These are phyloP conservation scores for Phylloboletellus chloephorus DNA, from an alignment of 1,284 basidiomycete genomes.

Conservation along the genomic window DNA sequence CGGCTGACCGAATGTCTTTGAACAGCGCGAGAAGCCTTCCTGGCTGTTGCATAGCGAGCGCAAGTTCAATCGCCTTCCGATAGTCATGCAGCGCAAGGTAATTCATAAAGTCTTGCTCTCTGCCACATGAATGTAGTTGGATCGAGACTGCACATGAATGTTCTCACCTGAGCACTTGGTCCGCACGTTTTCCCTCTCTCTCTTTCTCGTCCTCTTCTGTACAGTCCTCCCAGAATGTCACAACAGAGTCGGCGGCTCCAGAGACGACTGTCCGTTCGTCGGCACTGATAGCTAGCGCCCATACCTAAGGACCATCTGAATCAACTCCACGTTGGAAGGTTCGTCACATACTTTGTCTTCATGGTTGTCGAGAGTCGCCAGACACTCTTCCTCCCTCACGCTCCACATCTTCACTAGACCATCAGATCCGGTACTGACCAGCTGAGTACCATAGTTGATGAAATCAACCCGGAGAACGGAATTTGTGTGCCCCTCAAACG, in stretches of 20 bases:
- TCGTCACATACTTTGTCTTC: conserved; percentile 76
- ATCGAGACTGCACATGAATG: conserved; percentile 3
- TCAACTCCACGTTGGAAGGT: not conserved
- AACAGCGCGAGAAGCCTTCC: conserved; percentile 84
- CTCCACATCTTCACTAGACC: conserved; percentile 97
- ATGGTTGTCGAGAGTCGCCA: conserved; percentile 89
- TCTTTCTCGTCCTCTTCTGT: conserved; percentile 76
- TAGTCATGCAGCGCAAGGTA: conserved; percentile 88
- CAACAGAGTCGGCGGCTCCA: conserved; percentile 89
- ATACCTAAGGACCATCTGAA: conserved; percentile 54
- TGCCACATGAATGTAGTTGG: conserved; percentile 31
- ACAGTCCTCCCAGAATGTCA: conserved; percentile 93
- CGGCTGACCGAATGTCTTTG: conserved; percentile 48
- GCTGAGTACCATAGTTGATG: conserved; percentile 76
- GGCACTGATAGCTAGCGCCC: conserved; percentile 79
- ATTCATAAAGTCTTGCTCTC: conserved; percentile 94
- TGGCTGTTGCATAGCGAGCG: conserved; percentile 90
- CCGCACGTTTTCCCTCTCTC: conserved; percentile 64
- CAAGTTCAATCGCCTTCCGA: conserved; percentile 84
- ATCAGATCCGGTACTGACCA: conserved; percentile 87
- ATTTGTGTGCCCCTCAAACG: conserved; percentile 96
- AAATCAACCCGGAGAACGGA: conserved; percentile 94
- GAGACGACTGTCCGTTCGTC: conserved; percentile 83
- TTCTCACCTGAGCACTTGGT: conserved; percentile 73
- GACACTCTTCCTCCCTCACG: conserved; percentile 82